These are phyloP conservation scores for Thraustotheca clavata DNA, from an alignment of 352 stramenopile species.

Conservation along the genomic window DNA sequence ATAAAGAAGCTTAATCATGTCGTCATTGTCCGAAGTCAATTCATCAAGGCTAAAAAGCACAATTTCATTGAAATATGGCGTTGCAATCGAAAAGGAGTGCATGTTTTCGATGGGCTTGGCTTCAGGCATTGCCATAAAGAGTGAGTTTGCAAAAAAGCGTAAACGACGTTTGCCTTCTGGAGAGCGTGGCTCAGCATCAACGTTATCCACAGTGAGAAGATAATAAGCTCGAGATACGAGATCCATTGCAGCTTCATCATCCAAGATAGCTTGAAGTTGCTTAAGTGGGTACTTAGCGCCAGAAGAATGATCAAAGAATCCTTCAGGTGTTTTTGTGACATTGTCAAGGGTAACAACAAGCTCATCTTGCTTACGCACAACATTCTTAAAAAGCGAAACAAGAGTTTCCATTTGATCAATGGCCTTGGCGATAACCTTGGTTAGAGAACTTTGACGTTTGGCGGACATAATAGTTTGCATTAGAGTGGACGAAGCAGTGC, in stretches of 20 bases:
- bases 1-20: conserved; percentile 91
- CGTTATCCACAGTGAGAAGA: conserved; percentile 73
- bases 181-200: conserved; percentile 71
- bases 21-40: conserved; percentile 74
- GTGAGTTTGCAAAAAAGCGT: conserved; percentile 85
- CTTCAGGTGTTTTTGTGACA: conserved; percentile 35
- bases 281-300: conserved; percentile 30
- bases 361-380: conserved; percentile 1
- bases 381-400: conserved; percentile 10
- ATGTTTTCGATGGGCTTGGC: conserved; percentile 78
- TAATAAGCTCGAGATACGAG: conserved; percentile 50
- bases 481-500: neutral
- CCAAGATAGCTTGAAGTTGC: conserved; percentile 69
- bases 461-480: neutral
- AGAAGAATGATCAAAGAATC: conserved; percentile 35
- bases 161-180: conserved; percentile 81
- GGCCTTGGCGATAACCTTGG: neutral
- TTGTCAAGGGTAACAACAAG: conserved; percentile 58
- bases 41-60: conserved; percentile 81
- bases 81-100: conserved; percentile 84
- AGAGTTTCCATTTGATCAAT: neutral
- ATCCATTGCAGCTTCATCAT: conserved; percentile 32
- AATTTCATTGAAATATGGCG: conserved; percentile 85
- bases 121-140: conserved; percentile 83
- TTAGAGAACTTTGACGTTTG: neutral